Conservation (phyloP, 1,284 basidiomycete genomes). For the Puccinia polysora region DNA sequence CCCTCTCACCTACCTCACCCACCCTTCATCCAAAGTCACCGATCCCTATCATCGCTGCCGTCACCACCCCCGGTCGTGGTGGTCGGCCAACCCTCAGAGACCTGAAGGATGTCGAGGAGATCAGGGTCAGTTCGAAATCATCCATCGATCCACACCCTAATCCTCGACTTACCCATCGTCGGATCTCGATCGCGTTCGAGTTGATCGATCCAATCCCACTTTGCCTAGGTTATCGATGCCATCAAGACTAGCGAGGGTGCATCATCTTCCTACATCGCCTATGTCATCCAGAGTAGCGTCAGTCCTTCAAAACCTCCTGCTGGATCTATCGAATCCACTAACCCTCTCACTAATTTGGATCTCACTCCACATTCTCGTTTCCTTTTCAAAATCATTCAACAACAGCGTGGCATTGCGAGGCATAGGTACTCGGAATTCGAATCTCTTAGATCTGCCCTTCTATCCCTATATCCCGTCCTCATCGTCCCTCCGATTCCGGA, state of each 20-base stretch:
- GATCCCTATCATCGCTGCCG: slow-evolving; percentile 12
- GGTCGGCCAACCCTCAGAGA: slow-evolving; percentile 41
- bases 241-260: slow-evolving; percentile 86
- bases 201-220: not conserved
- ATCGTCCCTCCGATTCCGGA: slow-evolving; percentile 97
- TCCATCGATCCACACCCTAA: too few relatives aligned
- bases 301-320: slow-evolving; percentile 51
- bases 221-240: slow-evolving; percentile 76
- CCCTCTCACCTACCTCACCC: slow-evolving; percentile 2
- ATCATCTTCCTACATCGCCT: slow-evolving; percentile 84
- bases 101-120: slow-evolving; percentile 40
- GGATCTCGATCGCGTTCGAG: too few relatives aligned
- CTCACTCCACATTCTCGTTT: too few relatives aligned
- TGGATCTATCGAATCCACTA: not conserved
- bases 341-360: too few relatives aligned
- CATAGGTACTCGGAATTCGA: slow-evolving; percentile 98
- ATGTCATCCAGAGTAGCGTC: slow-evolving; percentile 86
- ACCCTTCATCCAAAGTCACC: slow-evolving; percentile 8
- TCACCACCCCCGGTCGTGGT: slow-evolving; percentile 35
- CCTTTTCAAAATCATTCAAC: too few relatives aligned
- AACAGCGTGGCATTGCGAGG: slow-evolving; percentile 73
- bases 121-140: slow-evolving; percentile 8
- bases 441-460: slow-evolving; percentile 75
- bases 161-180: too few relatives aligned
- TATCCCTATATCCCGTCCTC: slow-evolving; percentile 85